phyloP scores from a whole-genome alignment of 2,329 filamentous ascomycete genomes.

The Ophiostoma ips region DNA sequence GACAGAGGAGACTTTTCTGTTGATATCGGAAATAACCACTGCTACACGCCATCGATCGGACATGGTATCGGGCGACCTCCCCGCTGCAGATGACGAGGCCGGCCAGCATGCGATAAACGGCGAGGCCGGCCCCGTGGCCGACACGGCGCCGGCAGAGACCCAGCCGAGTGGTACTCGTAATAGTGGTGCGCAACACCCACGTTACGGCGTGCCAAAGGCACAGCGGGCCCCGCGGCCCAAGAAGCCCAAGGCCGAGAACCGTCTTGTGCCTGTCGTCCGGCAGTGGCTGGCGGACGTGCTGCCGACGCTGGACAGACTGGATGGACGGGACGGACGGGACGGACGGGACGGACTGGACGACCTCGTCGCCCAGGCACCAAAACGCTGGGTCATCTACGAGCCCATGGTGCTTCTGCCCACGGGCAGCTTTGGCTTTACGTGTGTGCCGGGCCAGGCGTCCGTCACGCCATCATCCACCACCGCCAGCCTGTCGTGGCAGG shows the following conservation, averaged over 20 bases:
- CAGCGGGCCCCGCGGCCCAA: slow-evolving; percentile 4
- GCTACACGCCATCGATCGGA: no score
- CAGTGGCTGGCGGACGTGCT: slow-evolving; percentile 19
- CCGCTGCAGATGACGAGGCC: no score
- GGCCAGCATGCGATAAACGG: background rate
- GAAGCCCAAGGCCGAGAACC: slow-evolving; percentile 21
- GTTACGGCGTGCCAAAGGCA: slow-evolving; percentile 17
- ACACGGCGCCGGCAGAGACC: background rate
- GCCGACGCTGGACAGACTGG: background rate
- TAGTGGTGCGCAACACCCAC: no score
- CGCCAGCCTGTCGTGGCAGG: slow-evolving; percentile 22
- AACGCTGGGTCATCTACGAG: slow-evolving; percentile 45
- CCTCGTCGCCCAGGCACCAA: slow-evolving; percentile 33
- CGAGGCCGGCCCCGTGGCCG: background rate
- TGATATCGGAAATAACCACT: no score
- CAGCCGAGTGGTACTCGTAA: background rate
- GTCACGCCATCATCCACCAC: background rate
- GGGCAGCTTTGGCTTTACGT: slow-evolving; percentile 32
- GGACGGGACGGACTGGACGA: background rate
- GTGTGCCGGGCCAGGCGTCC: background rate
- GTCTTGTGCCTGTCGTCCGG: slow-evolving; percentile 23
- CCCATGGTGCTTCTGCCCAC: slow-evolving; percentile 47
- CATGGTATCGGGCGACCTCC: no score
- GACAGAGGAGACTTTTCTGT: no score
- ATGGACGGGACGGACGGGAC: no score